Evolutionary conservation across 2,329 filamentous ascomycete genomes (phyloP), one percentile per base, ranked within the genome.

Genomic region (Fusarium anthophilum): DNA sequence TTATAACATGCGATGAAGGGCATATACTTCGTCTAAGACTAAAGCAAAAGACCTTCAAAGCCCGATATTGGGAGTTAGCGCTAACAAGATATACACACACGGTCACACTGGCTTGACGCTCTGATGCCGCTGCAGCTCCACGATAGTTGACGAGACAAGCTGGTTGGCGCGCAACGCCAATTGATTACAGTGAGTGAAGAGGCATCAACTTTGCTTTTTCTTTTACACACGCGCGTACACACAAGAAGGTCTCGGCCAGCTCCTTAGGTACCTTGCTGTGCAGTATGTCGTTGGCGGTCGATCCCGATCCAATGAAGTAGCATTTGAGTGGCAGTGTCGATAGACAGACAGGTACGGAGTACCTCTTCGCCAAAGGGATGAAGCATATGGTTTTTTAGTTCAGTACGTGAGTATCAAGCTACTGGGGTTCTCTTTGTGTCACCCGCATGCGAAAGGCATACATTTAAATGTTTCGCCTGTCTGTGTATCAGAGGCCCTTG

Each of bases 131-230:
- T 61, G 51, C 55, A 72, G 60, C 68, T 51, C 57, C 57, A 70
- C 65, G 69, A 66, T 61, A 70, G 45, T 59, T 32, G 64, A 48
- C 60, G 41, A 58, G 51, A 67, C 44, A 59, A 72, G 70, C 63
- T 76, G 63, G 73, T 72, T 76, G 63, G 70, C 55, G 69, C 63
- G 66, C 51, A 61, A 71, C 30, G 48, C 47, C 66, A 63, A 76
- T 73, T 65, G 66, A 44, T 58, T 63, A 44, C 53, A 60, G 57
- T 18, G 45, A 56, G 39, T 22, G 55, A 54, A 48, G 41, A 51
- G 47, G 48, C 47, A 56, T 44, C 28, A 61, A 11, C 50, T 44
- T 76, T 76, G 67, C 63, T 76, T 76, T 76, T 70, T 61, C 44
- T 38, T 56, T 26, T 37, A 22, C 50, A 20, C 30, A 26, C n/a